Percentiles rank a stretch among this genome's conserved stretches.
Conservation (phyloP, 1,139 yeast species). For the Saccharomyces hybrid region DNA sequence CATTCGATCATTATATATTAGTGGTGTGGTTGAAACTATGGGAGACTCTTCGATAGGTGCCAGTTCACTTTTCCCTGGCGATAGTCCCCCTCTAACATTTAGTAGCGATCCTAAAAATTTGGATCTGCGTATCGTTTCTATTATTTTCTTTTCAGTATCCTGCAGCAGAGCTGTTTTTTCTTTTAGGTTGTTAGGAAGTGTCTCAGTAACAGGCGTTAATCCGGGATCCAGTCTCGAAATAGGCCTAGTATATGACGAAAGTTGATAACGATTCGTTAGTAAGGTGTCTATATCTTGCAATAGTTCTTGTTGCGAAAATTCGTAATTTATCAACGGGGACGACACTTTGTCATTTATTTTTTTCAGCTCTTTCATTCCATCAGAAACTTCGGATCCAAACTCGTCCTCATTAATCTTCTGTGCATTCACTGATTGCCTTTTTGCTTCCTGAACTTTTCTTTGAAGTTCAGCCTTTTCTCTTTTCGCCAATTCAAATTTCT, state of each 20-base stretch:
- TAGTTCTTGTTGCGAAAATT: conserved; percentile 9
- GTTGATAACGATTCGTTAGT: conserved; percentile 25
- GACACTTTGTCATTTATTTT: not conserved
- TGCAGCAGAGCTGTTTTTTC: conserved; percentile 2
- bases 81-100: conserved; percentile 39
- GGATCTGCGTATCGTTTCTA: conserved; percentile 36
- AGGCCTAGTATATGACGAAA: conserved; percentile 45
- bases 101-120: conserved; percentile 37
- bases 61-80: conserved; percentile 10
- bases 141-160: conserved; percentile 23
- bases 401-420: conserved; percentile 11
- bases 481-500: conserved; percentile 51
- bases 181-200: conserved; percentile 5
- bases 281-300: not conserved
- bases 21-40: not conserved
- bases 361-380: conserved; percentile 5
- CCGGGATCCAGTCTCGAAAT: conserved; percentile 66
- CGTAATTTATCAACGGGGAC: not conserved
- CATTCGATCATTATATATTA: conserved; percentile 5
- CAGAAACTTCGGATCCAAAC: conserved; percentile 13
- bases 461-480: conserved; percentile 42
- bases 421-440: conserved; percentile 38
- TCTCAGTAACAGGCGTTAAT: conserved; percentile 11
- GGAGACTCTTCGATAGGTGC: conserved; percentile 6
- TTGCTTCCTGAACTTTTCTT: conserved; percentile 38